A percentile compares a stretch with the other conserved stretches of the same genome.
phyloP scores from a whole-genome alignment of 768 basidiomycete genomes.

The Pleurotus salmoneostramineus region DNA sequence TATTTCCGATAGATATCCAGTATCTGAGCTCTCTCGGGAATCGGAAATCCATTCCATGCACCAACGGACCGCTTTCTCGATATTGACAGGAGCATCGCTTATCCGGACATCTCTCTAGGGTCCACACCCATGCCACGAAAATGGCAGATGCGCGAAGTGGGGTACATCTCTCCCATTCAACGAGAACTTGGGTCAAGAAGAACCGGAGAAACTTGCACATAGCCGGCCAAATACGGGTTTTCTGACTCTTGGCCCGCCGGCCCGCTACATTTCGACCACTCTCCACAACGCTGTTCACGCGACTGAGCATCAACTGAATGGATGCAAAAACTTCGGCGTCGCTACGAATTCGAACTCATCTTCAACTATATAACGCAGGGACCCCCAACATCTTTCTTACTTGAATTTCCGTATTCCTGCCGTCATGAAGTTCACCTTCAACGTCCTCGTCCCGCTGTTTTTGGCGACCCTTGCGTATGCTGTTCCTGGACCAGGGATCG shows the following conservation, averaged over 20 bases:
- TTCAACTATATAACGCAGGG: neutral
- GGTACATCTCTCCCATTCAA: too few species aligned
- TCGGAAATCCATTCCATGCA: too few species aligned
- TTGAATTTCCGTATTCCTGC: neutral
- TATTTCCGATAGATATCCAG: too few species aligned
- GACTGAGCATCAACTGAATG: neutral
- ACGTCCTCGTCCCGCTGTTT: neutral
- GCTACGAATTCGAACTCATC: neutral
- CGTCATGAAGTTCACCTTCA: neutral
- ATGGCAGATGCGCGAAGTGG: too few species aligned
- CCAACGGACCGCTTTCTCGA: too few species aligned
- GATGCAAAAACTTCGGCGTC: neutral
- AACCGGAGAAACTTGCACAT: too few species aligned
- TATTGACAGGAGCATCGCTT: too few species aligned
- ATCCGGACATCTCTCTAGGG: too few species aligned
- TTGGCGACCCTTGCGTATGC: neutral
- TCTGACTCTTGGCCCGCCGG: neutral
- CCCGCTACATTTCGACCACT: neutral
- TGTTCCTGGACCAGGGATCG: conserved; percentile 25
- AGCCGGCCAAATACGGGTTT: too few species aligned
- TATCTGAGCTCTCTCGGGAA: too few species aligned
- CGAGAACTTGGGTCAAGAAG: too few species aligned
- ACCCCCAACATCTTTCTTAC: neutral
- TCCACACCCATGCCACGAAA: too few species aligned
- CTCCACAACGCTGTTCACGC: neutral